Evolutionary conservation across 441 rosid genomes (phyloP).

Genomic region (Melastoma candidum): DNA sequence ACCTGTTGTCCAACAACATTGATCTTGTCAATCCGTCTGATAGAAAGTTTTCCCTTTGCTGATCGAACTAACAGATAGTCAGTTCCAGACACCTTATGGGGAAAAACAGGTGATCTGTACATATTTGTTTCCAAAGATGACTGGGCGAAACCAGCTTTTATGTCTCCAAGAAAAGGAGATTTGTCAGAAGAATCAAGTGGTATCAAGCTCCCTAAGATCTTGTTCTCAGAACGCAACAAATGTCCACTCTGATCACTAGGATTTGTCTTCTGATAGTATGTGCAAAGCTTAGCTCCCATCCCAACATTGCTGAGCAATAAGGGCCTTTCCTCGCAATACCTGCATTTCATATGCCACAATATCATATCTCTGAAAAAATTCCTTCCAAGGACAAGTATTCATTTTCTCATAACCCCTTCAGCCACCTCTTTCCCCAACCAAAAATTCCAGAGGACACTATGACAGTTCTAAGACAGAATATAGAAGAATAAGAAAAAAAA

Average conservation of each 20-base stretch:
- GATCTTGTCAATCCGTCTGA: conserved; percentile 90
- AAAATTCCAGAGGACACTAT: no score
- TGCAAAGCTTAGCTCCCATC: conserved; percentile 95
- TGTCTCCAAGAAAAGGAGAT: conserved; percentile 97
- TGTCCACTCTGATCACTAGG: conserved; percentile 68
- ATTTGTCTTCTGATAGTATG: conserved; percentile 84
- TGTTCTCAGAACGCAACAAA: conserved; percentile 44
- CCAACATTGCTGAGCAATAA: conserved; percentile 81
- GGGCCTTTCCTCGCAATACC: conserved; percentile 99
- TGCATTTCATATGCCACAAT: conserved; percentile 14
- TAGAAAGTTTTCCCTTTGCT: conserved; percentile 90
- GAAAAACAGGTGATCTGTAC: conserved; percentile 89
- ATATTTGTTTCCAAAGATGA: conserved; percentile 90
- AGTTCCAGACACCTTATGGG: conserved; percentile 75
- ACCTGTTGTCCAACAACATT: conserved; percentile 97
- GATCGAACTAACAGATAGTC: conserved; percentile 92
- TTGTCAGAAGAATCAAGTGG: conserved; percentile 80
- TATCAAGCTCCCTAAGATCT: conserved; percentile 60
- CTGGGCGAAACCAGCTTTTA: conserved; percentile 71
- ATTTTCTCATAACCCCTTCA: no score
- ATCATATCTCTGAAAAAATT: no score
- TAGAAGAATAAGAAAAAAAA: conserved; percentile 1
- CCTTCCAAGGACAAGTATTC: no score
- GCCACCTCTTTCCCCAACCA: no score
- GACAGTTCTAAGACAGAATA: no score